phyloP scores from a whole-genome alignment of 2,329 filamentous ascomycete genomes.

The Ilyonectria mors-panacis region DNA sequence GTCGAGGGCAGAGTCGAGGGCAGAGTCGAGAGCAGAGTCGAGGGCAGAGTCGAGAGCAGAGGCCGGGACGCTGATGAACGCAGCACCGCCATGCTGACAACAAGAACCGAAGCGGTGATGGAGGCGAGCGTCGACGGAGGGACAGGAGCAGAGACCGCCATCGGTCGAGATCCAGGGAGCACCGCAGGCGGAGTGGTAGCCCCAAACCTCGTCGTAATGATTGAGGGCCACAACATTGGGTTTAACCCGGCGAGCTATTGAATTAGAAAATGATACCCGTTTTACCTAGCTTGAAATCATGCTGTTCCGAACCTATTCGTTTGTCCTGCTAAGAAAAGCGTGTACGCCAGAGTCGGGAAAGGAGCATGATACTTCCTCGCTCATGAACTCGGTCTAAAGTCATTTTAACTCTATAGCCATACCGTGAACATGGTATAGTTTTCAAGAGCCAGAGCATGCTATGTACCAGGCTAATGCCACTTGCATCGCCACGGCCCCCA shows the following conservation, averaged over 20 bases:
- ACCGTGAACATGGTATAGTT: too few relatives aligned
- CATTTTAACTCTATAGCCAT: too few relatives aligned
- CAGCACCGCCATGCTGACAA: slow-evolving; percentile 31
- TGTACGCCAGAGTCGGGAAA: background rate
- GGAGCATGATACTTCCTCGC: too few relatives aligned
- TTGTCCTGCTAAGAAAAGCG: background rate
- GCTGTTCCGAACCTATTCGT: background rate
- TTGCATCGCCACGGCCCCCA: too few relatives aligned
- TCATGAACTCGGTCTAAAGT: too few relatives aligned
- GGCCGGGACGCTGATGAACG: slow-evolving; percentile 31
- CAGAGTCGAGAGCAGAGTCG: slow-evolving; percentile 24
- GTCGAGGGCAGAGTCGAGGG: slow-evolving; percentile 25
- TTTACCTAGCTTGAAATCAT: background rate
- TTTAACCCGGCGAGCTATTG: background rate
- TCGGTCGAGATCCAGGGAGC: slow-evolving; percentile 41
- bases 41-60: slow-evolving; percentile 18
- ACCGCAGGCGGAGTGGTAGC: slow-evolving; percentile 30
- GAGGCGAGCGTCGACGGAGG: slow-evolving; percentile 35
- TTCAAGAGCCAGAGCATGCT: too few relatives aligned
- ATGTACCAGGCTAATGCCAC: too few relatives aligned
- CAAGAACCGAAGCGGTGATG: slow-evolving; percentile 28
- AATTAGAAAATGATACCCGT: slow-evolving; percentile 22
- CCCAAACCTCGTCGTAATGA: slow-evolving; percentile 24
- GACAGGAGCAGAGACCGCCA: slow-evolving; percentile 43
- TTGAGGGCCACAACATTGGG: slow-evolving; percentile 1